Conservation (phyloP, 1,139 yeast genomes). For the Kodamaea sp. region DNA sequence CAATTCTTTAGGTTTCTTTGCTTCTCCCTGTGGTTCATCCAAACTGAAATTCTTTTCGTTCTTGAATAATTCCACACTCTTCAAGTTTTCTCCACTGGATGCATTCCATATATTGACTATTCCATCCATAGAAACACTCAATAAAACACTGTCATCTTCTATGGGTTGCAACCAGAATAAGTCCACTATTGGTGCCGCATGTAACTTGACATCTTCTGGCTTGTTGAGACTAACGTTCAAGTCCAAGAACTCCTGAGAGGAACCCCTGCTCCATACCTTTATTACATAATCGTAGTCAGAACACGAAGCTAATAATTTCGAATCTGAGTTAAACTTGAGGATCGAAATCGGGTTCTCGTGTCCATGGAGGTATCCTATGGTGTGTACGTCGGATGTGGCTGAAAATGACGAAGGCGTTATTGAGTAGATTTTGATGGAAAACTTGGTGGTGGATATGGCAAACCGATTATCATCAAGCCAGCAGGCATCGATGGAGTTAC, state of each 20-base stretch:
- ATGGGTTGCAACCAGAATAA: constrained; percentile 48
- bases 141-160: constrained; percentile 26
- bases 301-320: constrained; percentile 65
- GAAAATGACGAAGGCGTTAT: constrained; percentile 20
- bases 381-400: constrained; percentile 28
- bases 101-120: constrained; percentile 69
- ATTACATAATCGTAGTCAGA: constrained; percentile 70
- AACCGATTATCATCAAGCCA: constrained; percentile 77
- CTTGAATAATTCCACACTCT: constrained; percentile 27
- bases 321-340: constrained; percentile 51
- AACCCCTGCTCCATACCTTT: constrained; percentile 71
- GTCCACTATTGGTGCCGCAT: constrained; percentile 57
- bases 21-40: constrained; percentile 26
- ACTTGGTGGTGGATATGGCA: constrained; percentile 63
- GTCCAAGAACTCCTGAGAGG: constrained; percentile 45
- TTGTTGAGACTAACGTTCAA: constrained; percentile 22
- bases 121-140: constrained; percentile 66
- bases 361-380: constrained; percentile 67
- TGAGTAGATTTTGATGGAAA: constrained; percentile 60
- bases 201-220: constrained; percentile 26
- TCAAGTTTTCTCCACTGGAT: constrained; percentile 33
- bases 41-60: constrained; percentile 23
- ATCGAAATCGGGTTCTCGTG: constrained; percentile 65
- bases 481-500: constrained; percentile 34
- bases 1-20: constrained; percentile 40